Percentiles rank a stretch among this genome's conserved stretches.
phyloP scores from a whole-genome alignment of 495 filamentous ascomycete species.

The Cercophora sp. region DNA sequence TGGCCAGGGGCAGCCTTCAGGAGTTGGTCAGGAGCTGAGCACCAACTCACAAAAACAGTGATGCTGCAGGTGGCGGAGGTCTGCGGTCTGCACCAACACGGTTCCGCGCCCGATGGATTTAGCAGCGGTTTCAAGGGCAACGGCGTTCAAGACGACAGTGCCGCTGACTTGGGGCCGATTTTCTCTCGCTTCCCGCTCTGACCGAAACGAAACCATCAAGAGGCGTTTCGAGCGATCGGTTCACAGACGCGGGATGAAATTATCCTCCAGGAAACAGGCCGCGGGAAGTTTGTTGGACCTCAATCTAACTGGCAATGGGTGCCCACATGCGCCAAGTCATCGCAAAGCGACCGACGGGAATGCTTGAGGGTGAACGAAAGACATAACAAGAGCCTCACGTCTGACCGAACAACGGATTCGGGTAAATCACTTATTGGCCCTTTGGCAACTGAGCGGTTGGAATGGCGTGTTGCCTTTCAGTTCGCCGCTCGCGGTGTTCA shows the following conservation, averaged over 20 bases:
- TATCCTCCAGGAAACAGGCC: neutral
- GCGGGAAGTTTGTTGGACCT: neutral
- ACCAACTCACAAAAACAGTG: too few relatives aligned
- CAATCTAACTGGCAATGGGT: too few relatives aligned
- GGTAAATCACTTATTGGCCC: too few relatives aligned
- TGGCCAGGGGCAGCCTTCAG: too few relatives aligned
- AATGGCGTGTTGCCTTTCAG: too few relatives aligned
- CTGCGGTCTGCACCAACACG: conserved; percentile 9
- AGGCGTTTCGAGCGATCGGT: conserved; percentile 6
- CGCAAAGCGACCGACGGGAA: neutral
- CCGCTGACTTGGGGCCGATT: neutral
- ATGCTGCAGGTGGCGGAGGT: too few relatives aligned
- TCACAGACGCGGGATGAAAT: conserved; percentile 2
- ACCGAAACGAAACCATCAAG: conserved; percentile 11
- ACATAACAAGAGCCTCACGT: too few relatives aligned
- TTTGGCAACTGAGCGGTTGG: too few relatives aligned
- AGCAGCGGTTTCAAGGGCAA: conserved; percentile 28
- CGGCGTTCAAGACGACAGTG: conserved; percentile 9
- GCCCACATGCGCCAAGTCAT: neutral
- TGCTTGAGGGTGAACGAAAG: neutral
- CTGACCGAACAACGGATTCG: too few relatives aligned
- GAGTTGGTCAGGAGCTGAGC: too few relatives aligned
- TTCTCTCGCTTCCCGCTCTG: conserved; percentile 4
- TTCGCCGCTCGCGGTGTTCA: too few relatives aligned
- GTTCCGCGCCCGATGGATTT: conserved; percentile 9